Percentiles rank a stretch among this genome's conserved stretches.
These are phyloP conservation scores for Lanzia echinophila DNA, from an alignment of 2,329 filamentous ascomycete genomes.

Conservation along the genomic window DNA sequence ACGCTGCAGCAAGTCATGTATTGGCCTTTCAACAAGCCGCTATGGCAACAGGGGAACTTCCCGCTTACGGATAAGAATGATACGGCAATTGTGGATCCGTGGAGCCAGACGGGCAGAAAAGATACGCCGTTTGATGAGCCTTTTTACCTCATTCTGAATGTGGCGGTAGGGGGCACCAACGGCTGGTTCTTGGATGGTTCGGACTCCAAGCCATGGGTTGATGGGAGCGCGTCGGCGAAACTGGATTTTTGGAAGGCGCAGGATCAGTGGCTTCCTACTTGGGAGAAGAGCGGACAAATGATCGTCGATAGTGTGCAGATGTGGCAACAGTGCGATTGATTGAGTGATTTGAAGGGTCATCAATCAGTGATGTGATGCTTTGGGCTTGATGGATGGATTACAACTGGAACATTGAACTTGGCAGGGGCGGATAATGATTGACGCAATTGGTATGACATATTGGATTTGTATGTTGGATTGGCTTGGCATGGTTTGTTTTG, in stretches of 20 bases:
- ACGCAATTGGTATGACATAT: too few species aligned
- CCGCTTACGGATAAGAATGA: conserved; percentile 58
- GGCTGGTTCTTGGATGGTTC: conserved; percentile 76
- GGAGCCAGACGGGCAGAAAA: conserved; percentile 52
- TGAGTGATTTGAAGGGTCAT: neutral
- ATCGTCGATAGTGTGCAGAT: conserved; percentile 64
- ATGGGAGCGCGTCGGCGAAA: conserved; percentile 57
- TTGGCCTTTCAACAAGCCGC: conserved; percentile 61
- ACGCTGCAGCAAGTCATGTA: conserved; percentile 76
- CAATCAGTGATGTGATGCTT: neutral
- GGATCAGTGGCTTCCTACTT: conserved; percentile 62
- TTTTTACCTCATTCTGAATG: conserved; percentile 71
- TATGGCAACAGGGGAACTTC: conserved; percentile 65
- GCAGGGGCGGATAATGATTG: too few species aligned
- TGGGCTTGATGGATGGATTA: neutral
- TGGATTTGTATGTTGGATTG: too few species aligned
- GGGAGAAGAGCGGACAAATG: conserved; percentile 57
- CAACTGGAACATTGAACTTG: too few species aligned
- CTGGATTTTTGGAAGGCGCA: conserved; percentile 71
- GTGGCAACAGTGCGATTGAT: conserved; percentile 59
- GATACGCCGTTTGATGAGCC: conserved; percentile 69
- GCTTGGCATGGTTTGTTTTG: too few species aligned
- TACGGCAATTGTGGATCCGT: conserved; percentile 55
- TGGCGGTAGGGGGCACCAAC: conserved; percentile 71
- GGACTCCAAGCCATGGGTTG: conserved; percentile 72